These are phyloP conservation scores for Globisporangium lucens DNA, from an alignment of 352 stramenopile genomes.

Conservation along the genomic window DNA sequence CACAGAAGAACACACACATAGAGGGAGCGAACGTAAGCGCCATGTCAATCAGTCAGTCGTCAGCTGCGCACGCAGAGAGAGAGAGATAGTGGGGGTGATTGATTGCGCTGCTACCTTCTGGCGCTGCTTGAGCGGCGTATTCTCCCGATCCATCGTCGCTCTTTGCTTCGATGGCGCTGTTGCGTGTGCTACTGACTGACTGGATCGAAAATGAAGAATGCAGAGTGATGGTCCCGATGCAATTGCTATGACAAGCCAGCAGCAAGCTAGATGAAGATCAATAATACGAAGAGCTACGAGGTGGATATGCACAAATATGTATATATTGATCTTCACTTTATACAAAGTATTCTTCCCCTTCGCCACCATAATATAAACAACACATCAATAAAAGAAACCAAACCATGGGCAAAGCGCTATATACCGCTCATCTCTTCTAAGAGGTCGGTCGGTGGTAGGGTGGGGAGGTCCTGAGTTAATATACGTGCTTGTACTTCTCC, in stretches of 20 bases:
- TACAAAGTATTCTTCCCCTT: not conserved
- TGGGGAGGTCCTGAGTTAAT: slow-evolving; percentile 13
- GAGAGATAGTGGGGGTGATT: not conserved
- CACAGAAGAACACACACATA: not conserved
- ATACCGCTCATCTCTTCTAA: not conserved
- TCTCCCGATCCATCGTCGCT: slow-evolving; percentile 59
- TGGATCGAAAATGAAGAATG: not conserved
- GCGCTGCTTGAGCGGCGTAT: slow-evolving; percentile 71
- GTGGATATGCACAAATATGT: not conserved
- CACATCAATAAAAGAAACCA: not conserved
- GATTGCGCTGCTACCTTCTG: slow-evolving; percentile 41
- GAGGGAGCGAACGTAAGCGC: not conserved
- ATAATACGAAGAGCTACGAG: not conserved
- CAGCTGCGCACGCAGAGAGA: not conserved
- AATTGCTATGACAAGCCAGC: not conserved
- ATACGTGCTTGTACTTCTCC: slow-evolving; percentile 64
- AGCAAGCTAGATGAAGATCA: not conserved
- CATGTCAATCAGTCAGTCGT: not conserved
- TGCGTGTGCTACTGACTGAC: not conserved
- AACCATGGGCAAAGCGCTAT: not conserved
- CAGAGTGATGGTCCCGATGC: slow-evolving; percentile 7
- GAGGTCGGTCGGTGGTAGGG: not conserved
- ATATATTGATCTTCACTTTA: not conserved
- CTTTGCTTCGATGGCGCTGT: not conserved
- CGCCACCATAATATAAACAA: not conserved